Percentiles rank a stretch among this genome's conserved stretches.
Evolutionary conservation across 768 basidiomycete species (phyloP).

Genomic region (Collybiopsis luxurians): DNA sequence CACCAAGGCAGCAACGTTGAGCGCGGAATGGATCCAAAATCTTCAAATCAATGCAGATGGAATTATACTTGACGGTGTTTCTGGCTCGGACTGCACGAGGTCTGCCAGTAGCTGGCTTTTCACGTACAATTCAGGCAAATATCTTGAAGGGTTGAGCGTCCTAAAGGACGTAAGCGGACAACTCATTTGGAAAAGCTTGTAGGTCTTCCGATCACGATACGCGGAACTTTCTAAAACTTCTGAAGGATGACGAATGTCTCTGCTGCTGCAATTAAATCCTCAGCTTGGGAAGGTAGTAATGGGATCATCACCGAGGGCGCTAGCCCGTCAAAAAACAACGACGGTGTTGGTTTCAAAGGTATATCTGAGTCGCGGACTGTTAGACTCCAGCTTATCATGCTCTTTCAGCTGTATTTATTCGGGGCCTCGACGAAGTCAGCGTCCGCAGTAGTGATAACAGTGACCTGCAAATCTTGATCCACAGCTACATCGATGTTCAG

Average conservation of each 20-base stretch:
- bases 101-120: conserved; percentile 46
- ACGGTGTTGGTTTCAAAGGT: conserved; percentile 54
- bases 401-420: conserved; percentile 40
- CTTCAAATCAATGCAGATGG: conserved; percentile 40
- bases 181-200: conserved; percentile 39
- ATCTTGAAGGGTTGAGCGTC: conserved; percentile 48
- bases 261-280: conserved; percentile 38
- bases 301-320: conserved; percentile 53
- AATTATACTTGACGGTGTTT: conserved; percentile 47
- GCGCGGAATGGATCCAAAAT: conserved; percentile 46
- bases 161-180: conserved; percentile 41
- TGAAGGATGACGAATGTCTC: conserved; percentile 33
- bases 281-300: conserved; percentile 45
- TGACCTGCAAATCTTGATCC: conserved; percentile 37
- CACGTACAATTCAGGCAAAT: conserved; percentile 56
- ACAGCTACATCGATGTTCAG: conserved; percentile 51
- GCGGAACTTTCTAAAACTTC: background rate
- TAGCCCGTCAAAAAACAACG: conserved; percentile 36
- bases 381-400: background rate
- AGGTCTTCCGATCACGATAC: conserved; percentile 15
- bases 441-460: conserved; percentile 32
- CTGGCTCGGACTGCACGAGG: conserved; percentile 43
- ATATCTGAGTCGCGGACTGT: conserved; percentile 2
- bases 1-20: conserved; percentile 40
- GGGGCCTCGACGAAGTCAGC: conserved; percentile 46